Base-by-base conservation (phyloP, 257 asterid species). In the Haberlea rhodopensis region DNA sequence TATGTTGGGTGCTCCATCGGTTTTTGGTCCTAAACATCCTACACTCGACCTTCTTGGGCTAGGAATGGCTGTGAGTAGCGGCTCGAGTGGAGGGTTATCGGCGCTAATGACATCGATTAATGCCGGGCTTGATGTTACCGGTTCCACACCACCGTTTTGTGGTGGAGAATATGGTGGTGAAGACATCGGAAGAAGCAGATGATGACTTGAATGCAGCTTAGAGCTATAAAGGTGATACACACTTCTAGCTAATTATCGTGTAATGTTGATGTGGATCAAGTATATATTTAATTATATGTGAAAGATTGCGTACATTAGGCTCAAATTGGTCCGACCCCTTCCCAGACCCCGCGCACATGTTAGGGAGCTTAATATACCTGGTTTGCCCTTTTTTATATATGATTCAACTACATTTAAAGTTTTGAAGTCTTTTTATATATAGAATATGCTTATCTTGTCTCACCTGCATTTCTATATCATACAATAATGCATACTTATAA, bases 31-130 rank as follows among this genome's bases (percentile, higher is more conserved):
- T 16, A 90, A 87, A 75, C 91, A 81, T 32, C 73, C 91, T 5
- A 90, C 95, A 0, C 97, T 90, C 5, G 95, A 90, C 77, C 90
- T 90, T 71, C 92, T 90, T 53, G 95, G 97, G 26, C 68, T 90
- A 18, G 97, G 97, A 16, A 80, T 90, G 94, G 91, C 91, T 1
- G 97, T 88, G 28, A 78, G 79, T 49, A 90, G 87, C 1, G 84
- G 85, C 49, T 78, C 95, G 5, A 28, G 79, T 0, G 59, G 81
- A 10, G 84, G 91, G n/a, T 77, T 85, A 40, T 81, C 96, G 5
- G 96, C 94, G 18, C 74, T 89, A 16, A 75, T 88, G 90, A 82
- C 89, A 1, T 81, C 96, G 11, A 79, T 84, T 21, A 78, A 81
- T 4, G 87, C 82, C 8, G 91, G 85, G 51, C 74, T 77, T 1